Evolutionary conservation across 2,329 filamentous ascomycete genomes (phyloP).

Genomic region (Drechslerella coelobrocha): DNA sequence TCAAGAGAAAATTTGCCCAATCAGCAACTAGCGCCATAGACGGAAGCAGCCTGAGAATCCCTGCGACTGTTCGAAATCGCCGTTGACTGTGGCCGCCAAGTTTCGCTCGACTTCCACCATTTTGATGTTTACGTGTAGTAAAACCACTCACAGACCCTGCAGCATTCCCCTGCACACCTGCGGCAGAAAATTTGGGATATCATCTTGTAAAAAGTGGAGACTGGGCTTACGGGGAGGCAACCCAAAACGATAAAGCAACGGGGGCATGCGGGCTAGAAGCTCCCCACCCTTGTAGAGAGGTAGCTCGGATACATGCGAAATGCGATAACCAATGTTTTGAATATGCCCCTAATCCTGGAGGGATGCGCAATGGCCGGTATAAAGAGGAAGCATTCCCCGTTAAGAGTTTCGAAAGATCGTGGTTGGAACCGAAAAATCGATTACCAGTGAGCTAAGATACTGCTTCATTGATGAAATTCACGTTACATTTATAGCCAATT

Average conservation of each 20-base stretch:
- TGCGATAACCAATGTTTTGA: constrained; percentile 22
- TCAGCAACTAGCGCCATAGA: constrained; percentile 17
- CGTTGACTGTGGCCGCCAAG: constrained; percentile 3
- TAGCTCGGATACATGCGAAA: constrained; percentile 46
- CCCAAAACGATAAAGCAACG: constrained; percentile 12
- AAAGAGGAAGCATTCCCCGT: constrained; percentile 34
- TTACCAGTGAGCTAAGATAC: constrained; percentile 5
- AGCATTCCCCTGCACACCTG: constrained; percentile 33
- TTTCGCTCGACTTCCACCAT: constrained; percentile 25
- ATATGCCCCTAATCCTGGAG: constrained; percentile 25
- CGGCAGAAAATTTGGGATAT: constrained; percentile 42
- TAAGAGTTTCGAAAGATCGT: constrained; percentile 12
- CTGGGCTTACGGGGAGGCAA: constrained; percentile 30
- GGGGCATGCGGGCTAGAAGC: constrained; percentile 13
- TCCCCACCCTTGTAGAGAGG: constrained; percentile 35
- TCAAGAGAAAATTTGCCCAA: constrained; percentile 23
- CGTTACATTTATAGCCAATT: constrained; percentile 3
- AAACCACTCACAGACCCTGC: constrained; percentile 49
- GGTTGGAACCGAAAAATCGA: constrained; percentile 16
- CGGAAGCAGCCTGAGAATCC: constrained; percentile 26
- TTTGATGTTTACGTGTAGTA: constrained; percentile 26
- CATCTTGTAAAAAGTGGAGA: constrained; percentile 48
- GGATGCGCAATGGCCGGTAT: constrained; percentile 10
- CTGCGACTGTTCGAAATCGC: constrained; percentile 21
- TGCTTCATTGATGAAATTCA: not conserved